Evolutionary conservation across 1,139 yeast genomes (phyloP).

Genomic region (Blastobotrys elegans): DNA sequence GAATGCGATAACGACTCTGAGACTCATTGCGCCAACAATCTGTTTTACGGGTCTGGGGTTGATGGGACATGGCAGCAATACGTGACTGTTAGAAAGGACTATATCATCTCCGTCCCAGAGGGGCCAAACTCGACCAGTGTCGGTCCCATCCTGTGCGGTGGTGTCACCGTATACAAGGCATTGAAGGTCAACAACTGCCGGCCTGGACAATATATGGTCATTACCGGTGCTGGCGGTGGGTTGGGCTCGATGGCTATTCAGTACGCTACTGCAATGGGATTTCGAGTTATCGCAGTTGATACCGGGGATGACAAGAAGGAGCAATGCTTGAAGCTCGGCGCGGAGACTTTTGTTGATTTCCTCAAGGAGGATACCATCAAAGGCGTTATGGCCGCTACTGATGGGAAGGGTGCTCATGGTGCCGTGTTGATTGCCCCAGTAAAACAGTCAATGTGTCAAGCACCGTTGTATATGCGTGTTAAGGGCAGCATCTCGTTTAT

Average conservation of each 20-base stretch:
- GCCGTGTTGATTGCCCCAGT: constrained; percentile 70
- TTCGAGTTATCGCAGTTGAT: constrained; percentile 63
- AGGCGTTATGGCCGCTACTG: constrained; percentile 50
- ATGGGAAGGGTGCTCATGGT: constrained; percentile 62
- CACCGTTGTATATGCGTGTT: constrained; percentile 58
- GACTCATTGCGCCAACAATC: constrained; percentile 18
- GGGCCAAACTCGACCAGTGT: constrained; percentile 62
- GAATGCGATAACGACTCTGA: constrained; percentile 22
- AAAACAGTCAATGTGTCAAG: constrained; percentile 57
- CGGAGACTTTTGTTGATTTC: constrained; percentile 64
- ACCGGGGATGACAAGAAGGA: constrained; percentile 59
- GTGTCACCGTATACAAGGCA: constrained; percentile 74
- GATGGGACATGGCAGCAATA: constrained; percentile 77
- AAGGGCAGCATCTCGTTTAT: constrained; percentile 68
- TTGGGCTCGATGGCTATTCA: constrained; percentile 70
- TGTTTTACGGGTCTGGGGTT: constrained; percentile 54
- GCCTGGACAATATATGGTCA: constrained; percentile 69
- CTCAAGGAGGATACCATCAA: constrained; percentile 34
- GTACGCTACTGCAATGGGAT: constrained; percentile 71
- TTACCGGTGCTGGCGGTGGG: constrained; percentile 79
- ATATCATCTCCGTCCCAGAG: constrained; percentile 66
- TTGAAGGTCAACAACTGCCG: constrained; percentile 55
- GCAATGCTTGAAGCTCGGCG: constrained; percentile 52
- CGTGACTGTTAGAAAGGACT: constrained; percentile 71
- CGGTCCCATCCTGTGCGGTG: constrained; percentile 71